Conservation (phyloP, 352 stramenopile species). For the Phytophthora pini region DNA sequence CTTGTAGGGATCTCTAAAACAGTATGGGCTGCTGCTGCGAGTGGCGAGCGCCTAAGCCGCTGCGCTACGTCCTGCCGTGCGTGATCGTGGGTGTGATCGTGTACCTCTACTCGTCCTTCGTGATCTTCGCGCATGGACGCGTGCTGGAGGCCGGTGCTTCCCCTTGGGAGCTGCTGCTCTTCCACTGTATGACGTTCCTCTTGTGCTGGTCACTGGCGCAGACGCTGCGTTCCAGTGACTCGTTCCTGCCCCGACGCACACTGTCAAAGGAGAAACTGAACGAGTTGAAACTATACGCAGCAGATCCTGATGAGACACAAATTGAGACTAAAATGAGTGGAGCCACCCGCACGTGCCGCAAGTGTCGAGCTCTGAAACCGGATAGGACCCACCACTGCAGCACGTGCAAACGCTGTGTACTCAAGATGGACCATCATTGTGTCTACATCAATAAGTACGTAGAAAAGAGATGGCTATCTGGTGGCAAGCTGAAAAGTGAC, state of each 20-base stretch:
- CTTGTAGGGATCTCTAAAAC: too few species aligned
- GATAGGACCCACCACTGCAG: conserved; percentile 88
- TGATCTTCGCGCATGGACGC: conserved; percentile 56
- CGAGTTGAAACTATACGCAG: conserved; percentile 10
- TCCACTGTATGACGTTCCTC: conserved; percentile 64
- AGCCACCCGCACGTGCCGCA: conserved; percentile 68
- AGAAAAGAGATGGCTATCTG: background rate
- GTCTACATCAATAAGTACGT: conserved; percentile 90
- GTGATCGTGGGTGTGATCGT: conserved; percentile 59
- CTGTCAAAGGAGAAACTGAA: conserved; percentile 17
- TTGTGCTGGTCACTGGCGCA: conserved; percentile 66
- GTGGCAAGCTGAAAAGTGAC: conserved; percentile 13
- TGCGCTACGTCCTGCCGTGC: conserved; percentile 65
- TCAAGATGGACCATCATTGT: conserved; percentile 92
- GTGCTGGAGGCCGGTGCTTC: conserved; percentile 41
- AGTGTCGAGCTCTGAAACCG: conserved; percentile 77
- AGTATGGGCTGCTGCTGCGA: conserved; percentile 75
- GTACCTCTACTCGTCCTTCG: conserved; percentile 74
- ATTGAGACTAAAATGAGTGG: conserved; percentile 83
- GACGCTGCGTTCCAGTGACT: conserved; percentile 61
- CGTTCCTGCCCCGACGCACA: conserved; percentile 51
- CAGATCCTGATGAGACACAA: conserved; percentile 8
- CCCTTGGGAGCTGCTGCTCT: conserved; percentile 46
- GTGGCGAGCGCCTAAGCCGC: conserved; percentile 50
- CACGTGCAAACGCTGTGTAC: conserved; percentile 74